Evolutionary conservation across 1,284 basidiomycete genomes (phyloP), one percentile per base, ranked within the genome.

Genomic region (Malassezia japonica): DNA sequence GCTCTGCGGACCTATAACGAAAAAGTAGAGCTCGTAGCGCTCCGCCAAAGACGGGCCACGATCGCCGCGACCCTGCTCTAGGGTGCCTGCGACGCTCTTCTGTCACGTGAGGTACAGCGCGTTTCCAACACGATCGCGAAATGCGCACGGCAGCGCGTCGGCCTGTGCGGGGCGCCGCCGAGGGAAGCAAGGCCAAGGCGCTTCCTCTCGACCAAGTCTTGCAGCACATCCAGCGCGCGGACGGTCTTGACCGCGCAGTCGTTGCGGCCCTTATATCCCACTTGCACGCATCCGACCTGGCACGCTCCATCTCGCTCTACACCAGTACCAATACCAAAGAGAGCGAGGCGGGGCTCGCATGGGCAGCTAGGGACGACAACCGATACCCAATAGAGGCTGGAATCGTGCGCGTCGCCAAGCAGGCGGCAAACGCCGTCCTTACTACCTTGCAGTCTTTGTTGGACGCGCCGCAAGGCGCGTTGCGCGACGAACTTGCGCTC

Each of bases 341-440:
- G 5, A 46, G 39, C n/a, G 24, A 27, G 6, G 50, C 43, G 6
- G 43, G 50, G 6, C 24, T 52, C 6, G 33, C 43, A 6, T 53
- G 50, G 45, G 18, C 25, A 3, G 28, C 7, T 25, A 10, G n/a
- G 12, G 20, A 21, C 2, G 27, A 10, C 15, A 18, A 25, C 3
- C 6, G 5, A 2, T 3, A 6, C 12, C 8, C 24, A 12, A 2
- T 16, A 2, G 35, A 44, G 3, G 2, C 48, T 2, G 29, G 18
- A 12, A 20, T 32, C 29, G 25, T 60, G 28, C 59, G 59, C 20
- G 50, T 48, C 15, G 56, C 62, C 16, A 67, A 67, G 52, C 62
- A 58, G 18, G 47, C 59, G 12, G 64, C 60, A 47, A 67, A 67
- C 32, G 51, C 51, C 4, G 46, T 54, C 18, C 45, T 53, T 6